phyloP scores from a whole-genome alignment of 148 eudicot genomes.

The Diospyros kaki region DNA sequence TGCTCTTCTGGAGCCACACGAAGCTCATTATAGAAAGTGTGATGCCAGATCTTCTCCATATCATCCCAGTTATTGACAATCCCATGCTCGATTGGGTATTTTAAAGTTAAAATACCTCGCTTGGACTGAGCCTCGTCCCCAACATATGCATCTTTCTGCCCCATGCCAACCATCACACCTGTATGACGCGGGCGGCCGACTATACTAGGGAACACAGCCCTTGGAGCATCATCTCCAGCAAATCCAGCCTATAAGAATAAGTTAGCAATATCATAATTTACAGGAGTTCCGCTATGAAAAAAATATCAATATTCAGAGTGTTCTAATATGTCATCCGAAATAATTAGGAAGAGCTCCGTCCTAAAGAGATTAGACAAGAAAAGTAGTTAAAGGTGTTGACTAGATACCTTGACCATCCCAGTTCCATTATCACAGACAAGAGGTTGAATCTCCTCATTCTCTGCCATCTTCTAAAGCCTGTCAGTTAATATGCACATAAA shows the following conservation, averaged over 20 bases:
- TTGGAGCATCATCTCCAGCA: conserved; percentile 57
- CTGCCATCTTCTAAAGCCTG: conserved; percentile 9
- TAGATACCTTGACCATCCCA: conserved; percentile 6
- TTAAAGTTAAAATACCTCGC: conserved; percentile 44
- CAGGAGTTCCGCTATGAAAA: background rate
- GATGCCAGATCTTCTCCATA: conserved; percentile 63
- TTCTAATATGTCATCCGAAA: background rate
- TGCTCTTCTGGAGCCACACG: conserved; percentile 60
- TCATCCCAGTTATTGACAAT: conserved; percentile 56
- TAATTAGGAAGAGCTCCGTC: background rate
- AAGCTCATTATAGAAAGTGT: conserved; percentile 41
- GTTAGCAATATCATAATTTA: background rate
- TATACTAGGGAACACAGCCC: conserved; percentile 55
- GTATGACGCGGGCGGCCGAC: conserved; percentile 55
- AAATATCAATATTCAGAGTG: background rate
- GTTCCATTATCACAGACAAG: conserved; percentile 12
- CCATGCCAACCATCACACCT: conserved; percentile 65
- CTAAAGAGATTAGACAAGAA: background rate
- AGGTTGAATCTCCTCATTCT: conserved; percentile 2
- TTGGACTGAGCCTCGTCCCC: conserved; percentile 57
- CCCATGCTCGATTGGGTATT: conserved; percentile 55
- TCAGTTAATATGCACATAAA: background rate
- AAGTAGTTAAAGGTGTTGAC: background rate
- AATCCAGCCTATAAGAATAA: conserved; percentile 39
- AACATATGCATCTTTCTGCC: conserved; percentile 54